These are phyloP conservation scores for Rhodomyrtus tomentosa DNA, from an alignment of 345 rosid species.

Conservation along the genomic window DNA sequence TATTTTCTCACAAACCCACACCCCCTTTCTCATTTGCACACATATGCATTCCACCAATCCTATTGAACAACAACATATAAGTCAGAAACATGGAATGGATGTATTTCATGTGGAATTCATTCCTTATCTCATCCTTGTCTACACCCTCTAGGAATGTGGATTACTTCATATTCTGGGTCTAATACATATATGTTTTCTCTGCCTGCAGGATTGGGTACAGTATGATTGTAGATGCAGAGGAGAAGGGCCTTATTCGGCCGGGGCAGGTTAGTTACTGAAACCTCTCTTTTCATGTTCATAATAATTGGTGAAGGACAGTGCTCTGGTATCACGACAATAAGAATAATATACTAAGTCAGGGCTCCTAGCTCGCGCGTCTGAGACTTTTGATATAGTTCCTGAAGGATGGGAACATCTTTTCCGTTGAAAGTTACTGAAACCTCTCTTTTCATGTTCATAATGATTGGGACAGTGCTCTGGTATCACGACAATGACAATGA, in stretches of 20 bases:
- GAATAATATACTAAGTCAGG: neutral
- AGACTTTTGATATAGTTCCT: neutral
- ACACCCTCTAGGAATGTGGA: neutral
- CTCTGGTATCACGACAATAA: neutral
- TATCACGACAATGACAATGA: neutral
- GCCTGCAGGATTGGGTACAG: conserved; percentile 60
- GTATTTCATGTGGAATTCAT: neutral
- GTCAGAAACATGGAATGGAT: neutral
- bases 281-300: neutral
- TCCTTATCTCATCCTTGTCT: neutral
- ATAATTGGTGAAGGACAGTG: neutral
- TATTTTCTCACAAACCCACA: neutral
- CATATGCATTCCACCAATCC: neutral
- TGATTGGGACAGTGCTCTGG: neutral
- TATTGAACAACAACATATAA: neutral
- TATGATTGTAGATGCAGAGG: conserved; percentile 74
- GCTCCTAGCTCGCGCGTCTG: neutral
- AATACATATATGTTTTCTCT: neutral
- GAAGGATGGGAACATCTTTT: neutral
- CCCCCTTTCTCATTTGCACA: neutral
- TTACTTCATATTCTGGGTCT: neutral
- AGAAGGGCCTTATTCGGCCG: conserved; percentile 48
- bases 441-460: neutral
- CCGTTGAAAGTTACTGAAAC: neutral
- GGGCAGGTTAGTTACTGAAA: conserved; percentile 46